phyloP scores from a whole-genome alignment of 2,329 filamentous ascomycete species.

The Phyllosticta citribraziliensis region DNA sequence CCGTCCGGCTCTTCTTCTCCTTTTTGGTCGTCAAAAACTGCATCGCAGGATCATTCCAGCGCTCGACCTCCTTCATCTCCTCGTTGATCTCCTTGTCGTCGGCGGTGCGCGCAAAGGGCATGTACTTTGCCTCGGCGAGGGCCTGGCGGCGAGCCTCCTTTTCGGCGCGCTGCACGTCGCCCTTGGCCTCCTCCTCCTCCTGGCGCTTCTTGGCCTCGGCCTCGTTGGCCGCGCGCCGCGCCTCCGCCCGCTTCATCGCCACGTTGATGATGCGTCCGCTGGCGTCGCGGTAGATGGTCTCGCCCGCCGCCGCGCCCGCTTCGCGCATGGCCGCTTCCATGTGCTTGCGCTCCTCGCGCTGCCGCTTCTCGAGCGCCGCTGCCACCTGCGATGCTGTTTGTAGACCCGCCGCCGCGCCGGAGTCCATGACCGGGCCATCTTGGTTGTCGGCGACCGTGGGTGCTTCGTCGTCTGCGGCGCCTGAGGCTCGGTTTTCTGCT shows the following conservation, averaged over 20 bases:
- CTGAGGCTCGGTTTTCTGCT: slow-evolving; percentile 51
- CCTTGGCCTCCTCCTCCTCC: slow-evolving; percentile 62
- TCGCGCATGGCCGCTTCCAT: slow-evolving; percentile 35
- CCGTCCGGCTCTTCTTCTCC: slow-evolving; percentile 36
- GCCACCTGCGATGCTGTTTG: slow-evolving; percentile 71
- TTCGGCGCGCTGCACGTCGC: slow-evolving; percentile 71
- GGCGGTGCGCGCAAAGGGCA: slow-evolving; percentile 68
- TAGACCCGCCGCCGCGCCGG: slow-evolving; percentile 76
- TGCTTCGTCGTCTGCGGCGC: slow-evolving; percentile 34
- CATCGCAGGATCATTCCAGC: slow-evolving; percentile 77
- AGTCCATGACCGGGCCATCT: slow-evolving; percentile 58
- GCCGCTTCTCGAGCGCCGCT: slow-evolving; percentile 48
- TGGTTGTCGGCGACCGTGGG: slow-evolving; percentile 36
- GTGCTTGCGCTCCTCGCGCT: slow-evolving; percentile 50
- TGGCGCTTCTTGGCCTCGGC: slow-evolving; percentile 54
- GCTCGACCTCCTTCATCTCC: slow-evolving; percentile 62
- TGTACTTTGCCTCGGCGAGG: slow-evolving; percentile 70
- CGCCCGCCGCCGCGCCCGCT: slow-evolving; percentile 40
- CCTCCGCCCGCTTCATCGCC: slow-evolving; percentile 79
- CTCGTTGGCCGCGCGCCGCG: slow-evolving; percentile 67
- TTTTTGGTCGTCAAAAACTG: slow-evolving; percentile 62
- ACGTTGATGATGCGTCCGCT: slow-evolving; percentile 91
- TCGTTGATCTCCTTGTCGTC: slow-evolving; percentile 82
- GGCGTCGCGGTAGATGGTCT: slow-evolving; percentile 93
- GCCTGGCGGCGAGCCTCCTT: slow-evolving; percentile 54